Conservation (phyloP, 2,329 filamentous ascomycete species). For the Calonectria fujianensis region DNA sequence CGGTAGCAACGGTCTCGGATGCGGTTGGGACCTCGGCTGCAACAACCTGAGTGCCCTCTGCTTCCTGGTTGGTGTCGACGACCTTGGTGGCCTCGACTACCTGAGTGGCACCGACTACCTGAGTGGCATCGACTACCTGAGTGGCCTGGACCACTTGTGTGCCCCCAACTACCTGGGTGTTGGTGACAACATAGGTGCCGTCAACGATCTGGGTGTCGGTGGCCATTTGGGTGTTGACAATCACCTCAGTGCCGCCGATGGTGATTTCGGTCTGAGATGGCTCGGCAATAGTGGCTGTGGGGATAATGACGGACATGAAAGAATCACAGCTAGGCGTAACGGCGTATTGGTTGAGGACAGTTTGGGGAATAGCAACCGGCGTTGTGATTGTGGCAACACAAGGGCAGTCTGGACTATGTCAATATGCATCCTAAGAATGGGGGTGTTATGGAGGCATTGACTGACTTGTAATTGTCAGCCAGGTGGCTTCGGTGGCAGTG, state of each 20-base stretch:
- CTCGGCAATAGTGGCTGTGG: conserved; percentile 23
- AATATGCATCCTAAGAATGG: conserved; percentile 45
- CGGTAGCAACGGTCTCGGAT: background rate
- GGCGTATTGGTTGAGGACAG: conserved; percentile 27
- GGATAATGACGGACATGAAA: conserved; percentile 25
- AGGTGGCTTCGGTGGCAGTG: conserved; percentile 64
- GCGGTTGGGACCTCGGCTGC: conserved; percentile 40
- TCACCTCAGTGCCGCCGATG: background rate
- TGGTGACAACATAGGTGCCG: background rate
- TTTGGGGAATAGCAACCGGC: conserved; percentile 23
- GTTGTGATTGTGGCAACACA: conserved; percentile 63
- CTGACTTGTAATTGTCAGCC: conserved; percentile 68
- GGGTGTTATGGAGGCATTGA: background rate
- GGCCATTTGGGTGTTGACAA: background rate
- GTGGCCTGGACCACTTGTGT: background rate
- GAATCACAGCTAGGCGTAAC: conserved; percentile 23
- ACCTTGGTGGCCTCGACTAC: background rate
- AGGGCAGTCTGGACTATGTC: conserved; percentile 64
- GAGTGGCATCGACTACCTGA: background rate
- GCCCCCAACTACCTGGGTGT: background rate
- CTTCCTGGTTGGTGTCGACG: background rate
- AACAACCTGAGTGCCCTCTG: conserved; percentile 43
- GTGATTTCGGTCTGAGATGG: background rate
- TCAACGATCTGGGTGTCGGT: background rate
- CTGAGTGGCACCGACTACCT: background rate